phyloP scores from a whole-genome alignment of 768 basidiomycete genomes.

The Auriscalpium vulgare region DNA sequence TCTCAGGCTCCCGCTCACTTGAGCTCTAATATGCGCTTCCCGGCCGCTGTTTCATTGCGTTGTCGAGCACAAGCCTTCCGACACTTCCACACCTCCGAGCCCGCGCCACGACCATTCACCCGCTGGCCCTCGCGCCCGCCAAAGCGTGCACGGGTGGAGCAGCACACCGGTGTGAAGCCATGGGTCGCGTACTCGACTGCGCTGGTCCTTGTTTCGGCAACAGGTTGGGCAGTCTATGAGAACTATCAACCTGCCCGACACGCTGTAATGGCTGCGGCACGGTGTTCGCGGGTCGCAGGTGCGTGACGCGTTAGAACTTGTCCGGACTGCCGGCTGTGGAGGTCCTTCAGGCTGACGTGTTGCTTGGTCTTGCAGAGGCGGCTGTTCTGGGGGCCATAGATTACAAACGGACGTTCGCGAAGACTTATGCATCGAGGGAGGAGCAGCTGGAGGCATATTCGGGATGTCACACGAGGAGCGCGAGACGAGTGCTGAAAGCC shows the following conservation, averaged over 20 bases:
- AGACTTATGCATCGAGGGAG: slow-evolving; percentile 39
- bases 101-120: background rate
- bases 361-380: slow-evolving; percentile 36
- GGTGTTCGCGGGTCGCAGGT: slow-evolving; percentile 77
- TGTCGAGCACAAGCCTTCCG: background rate
- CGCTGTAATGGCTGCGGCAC: slow-evolving; percentile 57
- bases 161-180: background rate
- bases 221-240: slow-evolving; percentile 47
- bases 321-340: background rate
- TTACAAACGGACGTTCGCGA: slow-evolving; percentile 62
- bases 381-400: slow-evolving; percentile 58
- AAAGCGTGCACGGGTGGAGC: background rate
- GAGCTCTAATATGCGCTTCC: background rate
- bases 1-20: no score
- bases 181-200: slow-evolving; percentile 8
- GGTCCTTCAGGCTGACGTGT: slow-evolving; percentile 8
- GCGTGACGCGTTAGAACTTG: slow-evolving; percentile 25
- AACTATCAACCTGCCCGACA: slow-evolving; percentile 70
- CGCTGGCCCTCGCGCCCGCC: background rate
- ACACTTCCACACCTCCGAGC: background rate
- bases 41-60: background rate
- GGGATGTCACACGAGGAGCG: slow-evolving; percentile 79
- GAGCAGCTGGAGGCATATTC: slow-evolving; percentile 51
- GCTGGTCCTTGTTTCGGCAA: slow-evolving; percentile 26
- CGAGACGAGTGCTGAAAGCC: slow-evolving; percentile 69